A percentile compares a stretch with the other conserved stretches of the same genome.
These are phyloP conservation scores for Astrothelium subdiscretum DNA, from an alignment of 495 filamentous ascomycete species.

Conservation along the genomic window DNA sequence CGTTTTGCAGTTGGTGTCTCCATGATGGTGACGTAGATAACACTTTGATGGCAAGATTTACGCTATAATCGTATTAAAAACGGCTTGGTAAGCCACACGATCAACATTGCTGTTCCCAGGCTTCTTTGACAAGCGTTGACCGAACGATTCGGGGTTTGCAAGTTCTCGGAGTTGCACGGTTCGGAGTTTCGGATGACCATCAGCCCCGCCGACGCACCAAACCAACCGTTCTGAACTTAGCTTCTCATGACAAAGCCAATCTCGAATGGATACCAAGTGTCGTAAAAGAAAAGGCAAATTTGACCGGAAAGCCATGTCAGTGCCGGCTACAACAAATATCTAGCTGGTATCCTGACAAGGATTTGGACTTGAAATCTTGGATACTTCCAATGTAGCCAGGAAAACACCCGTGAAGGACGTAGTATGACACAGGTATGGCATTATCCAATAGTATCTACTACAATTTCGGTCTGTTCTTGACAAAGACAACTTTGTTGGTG, in stretches of 20 bases:
- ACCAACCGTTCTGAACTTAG: neutral
- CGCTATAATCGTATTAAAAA: too few species aligned
- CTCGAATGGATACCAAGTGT: too few species aligned
- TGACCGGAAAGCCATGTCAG: too few species aligned
- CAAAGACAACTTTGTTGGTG: constrained; percentile 30
- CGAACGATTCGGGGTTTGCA: neutral
- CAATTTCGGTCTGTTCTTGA: neutral
- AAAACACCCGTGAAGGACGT: too few species aligned
- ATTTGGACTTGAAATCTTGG: too few species aligned
- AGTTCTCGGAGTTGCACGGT: neutral
- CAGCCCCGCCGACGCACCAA: neutral
- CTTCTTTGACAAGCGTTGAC: neutral
- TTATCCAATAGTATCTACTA: neutral
- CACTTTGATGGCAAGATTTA: neutral
- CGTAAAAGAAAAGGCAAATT: too few species aligned
- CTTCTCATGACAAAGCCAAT: neutral
- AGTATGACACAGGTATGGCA: too few species aligned
- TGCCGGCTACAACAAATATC: too few species aligned
- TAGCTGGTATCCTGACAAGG: too few species aligned
- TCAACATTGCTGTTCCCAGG: neutral
- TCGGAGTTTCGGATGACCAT: neutral
- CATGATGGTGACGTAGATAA: neutral
- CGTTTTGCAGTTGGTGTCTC: constrained; percentile 7
- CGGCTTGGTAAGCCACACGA: neutral
- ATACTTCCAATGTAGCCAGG: too few species aligned